Evolutionary conservation across 176 grass and related monocot species (phyloP).

Genomic region (Themeda triandra): DNA sequence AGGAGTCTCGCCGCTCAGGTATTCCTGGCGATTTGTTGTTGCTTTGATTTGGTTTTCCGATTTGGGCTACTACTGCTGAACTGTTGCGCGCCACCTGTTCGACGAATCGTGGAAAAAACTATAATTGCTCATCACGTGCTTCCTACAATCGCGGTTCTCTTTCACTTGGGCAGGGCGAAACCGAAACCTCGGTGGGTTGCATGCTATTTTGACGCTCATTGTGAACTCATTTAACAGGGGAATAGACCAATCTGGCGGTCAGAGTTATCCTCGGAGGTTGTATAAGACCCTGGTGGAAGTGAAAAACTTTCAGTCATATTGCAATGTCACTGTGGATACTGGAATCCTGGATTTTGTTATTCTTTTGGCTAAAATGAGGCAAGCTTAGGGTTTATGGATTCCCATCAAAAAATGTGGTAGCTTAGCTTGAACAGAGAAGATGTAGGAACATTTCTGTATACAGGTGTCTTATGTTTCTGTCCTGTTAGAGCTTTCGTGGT

Average conservation of each 20-base stretch:
- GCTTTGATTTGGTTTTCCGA: not conserved
- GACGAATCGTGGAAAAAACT: not conserved
- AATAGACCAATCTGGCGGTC: too few relatives aligned
- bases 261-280: not conserved
- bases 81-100: constrained; percentile 3
- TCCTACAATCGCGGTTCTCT: not conserved
- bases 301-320: not conserved
- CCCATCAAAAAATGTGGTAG: too few relatives aligned
- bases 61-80: not conserved
- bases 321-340: not conserved
- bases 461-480: not conserved
- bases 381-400: not conserved
- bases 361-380: not conserved
- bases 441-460: not conserved
- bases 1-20: constrained; percentile 41
- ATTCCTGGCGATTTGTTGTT: not conserved
- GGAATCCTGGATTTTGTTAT: not conserved
- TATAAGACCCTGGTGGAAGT: not conserved
- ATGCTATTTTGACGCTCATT: not conserved
- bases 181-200: not conserved
- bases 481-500: not conserved
- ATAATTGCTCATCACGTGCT: not conserved
- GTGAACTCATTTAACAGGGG: not conserved
- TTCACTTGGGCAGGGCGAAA: not conserved
- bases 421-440: not conserved